These are phyloP conservation scores for Teratosphaeriaceae sp. DNA, from an alignment of 2,329 filamentous ascomycete genomes.

Conservation along the genomic window DNA sequence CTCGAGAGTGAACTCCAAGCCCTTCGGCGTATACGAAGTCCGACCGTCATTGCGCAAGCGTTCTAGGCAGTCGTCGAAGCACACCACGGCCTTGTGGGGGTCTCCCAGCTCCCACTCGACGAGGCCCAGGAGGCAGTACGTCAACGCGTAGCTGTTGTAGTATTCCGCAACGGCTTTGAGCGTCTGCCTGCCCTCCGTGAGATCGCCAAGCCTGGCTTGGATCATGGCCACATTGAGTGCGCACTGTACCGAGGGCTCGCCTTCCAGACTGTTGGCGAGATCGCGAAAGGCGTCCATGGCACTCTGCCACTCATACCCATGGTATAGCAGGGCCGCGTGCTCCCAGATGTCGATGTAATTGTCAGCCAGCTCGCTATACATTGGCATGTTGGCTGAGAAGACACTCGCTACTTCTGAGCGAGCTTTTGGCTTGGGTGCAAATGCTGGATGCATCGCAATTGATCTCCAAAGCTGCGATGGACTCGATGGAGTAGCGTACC, in stretches of 20 bases:
- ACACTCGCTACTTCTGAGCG: too few species aligned
- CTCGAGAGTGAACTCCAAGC: constrained; percentile 19
- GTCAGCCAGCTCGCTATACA: constrained; percentile 8
- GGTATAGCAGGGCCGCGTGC: constrained; percentile 26
- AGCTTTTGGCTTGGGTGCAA: too few species aligned
- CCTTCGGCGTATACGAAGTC: constrained; percentile 6
- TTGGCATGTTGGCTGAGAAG: not conserved
- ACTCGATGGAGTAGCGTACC: too few species aligned
- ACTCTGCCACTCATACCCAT: constrained; percentile 27
- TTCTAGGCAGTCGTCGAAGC: constrained; percentile 17
- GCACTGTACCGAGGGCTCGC: constrained; percentile 15
- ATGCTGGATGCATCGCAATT: too few species aligned
- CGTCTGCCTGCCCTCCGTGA: constrained; percentile 15
- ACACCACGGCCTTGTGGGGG: constrained; percentile 14
- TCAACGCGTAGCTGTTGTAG: constrained; percentile 14
- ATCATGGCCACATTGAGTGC: constrained; percentile 26
- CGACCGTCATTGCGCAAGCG: constrained; percentile 7
- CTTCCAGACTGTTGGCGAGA: constrained; percentile 15
- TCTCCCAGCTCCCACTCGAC: constrained; percentile 21
- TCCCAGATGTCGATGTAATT: constrained; percentile 28
- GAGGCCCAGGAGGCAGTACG: constrained; percentile 25
- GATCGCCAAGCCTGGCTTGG: constrained; percentile 25
- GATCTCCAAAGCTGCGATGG: too few species aligned
- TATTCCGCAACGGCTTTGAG: constrained; percentile 18
- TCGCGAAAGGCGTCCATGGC: constrained; percentile 21